A percentile compares a stretch with the other conserved stretches of the same genome.
Conservation (phyloP, 805 yeast species). For the Metschnikowia gelsemii region DNA sequence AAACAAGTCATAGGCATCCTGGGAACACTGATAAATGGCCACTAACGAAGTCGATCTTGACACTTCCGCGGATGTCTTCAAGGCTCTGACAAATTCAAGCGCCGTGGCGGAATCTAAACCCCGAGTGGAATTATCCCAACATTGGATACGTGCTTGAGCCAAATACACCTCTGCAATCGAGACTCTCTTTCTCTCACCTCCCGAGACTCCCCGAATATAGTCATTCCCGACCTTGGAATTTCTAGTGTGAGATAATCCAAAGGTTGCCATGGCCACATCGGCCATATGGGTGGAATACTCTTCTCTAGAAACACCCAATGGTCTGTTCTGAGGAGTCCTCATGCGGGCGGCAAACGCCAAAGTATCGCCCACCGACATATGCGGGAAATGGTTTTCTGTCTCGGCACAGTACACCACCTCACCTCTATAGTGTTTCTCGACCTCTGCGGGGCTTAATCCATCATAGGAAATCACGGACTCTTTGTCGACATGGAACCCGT, state of each 20-base stretch:
- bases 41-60: conserved; percentile 54
- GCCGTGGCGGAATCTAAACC: conserved; percentile 72
- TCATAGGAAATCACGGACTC: conserved; percentile 50
- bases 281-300: conserved; percentile 45
- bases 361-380: conserved; percentile 64
- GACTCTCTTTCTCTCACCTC: conserved; percentile 71
- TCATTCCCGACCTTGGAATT: conserved; percentile 63
- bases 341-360: conserved; percentile 56
- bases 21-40: conserved; percentile 67
- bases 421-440: conserved; percentile 54
- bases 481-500: conserved; percentile 51
- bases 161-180: conserved; percentile 63
- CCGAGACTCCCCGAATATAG: conserved; percentile 64
- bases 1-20: conserved; percentile 57
- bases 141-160: conserved; percentile 45
- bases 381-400: conserved; percentile 65
- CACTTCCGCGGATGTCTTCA: conserved; percentile 53
- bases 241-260: conserved; percentile 53
- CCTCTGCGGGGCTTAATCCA: conserved; percentile 53
- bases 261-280: conserved; percentile 42
- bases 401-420: conserved; percentile 71
- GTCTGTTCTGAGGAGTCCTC: conserved; percentile 60
- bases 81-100: conserved; percentile 57
- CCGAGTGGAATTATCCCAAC: conserved; percentile 70
- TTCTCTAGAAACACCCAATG: conserved; percentile 52